Percentiles rank a stretch among this genome's conserved stretches.
Evolutionary conservation across 2,329 filamentous ascomycete genomes (phyloP).

Genomic region (Neofusicoccum sp.): DNA sequence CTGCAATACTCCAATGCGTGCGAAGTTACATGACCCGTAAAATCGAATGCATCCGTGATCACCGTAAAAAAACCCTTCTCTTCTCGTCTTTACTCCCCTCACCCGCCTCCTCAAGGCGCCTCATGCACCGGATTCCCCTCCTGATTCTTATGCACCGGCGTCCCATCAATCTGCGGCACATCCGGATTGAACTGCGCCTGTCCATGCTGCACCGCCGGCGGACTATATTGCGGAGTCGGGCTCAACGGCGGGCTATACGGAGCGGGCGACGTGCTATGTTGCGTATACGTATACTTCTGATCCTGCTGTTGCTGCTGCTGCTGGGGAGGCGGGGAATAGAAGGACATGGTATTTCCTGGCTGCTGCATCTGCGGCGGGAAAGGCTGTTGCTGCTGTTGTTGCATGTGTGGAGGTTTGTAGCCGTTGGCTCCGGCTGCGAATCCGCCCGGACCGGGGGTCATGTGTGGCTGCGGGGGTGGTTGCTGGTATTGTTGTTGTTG

Average conservation of each 20-base stretch:
- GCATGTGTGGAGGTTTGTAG: constrained; percentile 21
- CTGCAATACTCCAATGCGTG: too few species aligned
- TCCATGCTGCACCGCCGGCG: not conserved
- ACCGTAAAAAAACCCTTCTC: not conserved
- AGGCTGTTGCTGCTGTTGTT: not conserved
- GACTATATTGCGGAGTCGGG: not conserved
- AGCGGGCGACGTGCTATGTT: not conserved
- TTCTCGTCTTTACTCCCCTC: not conserved
- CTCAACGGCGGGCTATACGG: not conserved
- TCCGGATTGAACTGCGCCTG: not conserved
- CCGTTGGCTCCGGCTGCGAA: constrained; percentile 21
- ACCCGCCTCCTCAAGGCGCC: not conserved
- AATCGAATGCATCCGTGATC: not conserved
- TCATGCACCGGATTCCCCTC: constrained; percentile 2
- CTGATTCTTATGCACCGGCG: constrained; percentile 3
- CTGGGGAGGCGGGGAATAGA: not conserved
- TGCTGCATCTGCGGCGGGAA: constrained; percentile 3
- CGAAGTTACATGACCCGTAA: too few species aligned
- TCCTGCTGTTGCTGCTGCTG: not conserved
- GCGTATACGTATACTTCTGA: not conserved
- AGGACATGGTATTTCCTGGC: not conserved
- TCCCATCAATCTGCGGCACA: constrained; percentile 9
- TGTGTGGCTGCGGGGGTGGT: not conserved
- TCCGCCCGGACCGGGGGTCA: too few species aligned
- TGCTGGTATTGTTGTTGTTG: not conserved